Evolutionary conservation across 2,329 filamentous ascomycete species (phyloP), one percentile per base, ranked within the genome.

Genomic region (Alternaria panax): DNA sequence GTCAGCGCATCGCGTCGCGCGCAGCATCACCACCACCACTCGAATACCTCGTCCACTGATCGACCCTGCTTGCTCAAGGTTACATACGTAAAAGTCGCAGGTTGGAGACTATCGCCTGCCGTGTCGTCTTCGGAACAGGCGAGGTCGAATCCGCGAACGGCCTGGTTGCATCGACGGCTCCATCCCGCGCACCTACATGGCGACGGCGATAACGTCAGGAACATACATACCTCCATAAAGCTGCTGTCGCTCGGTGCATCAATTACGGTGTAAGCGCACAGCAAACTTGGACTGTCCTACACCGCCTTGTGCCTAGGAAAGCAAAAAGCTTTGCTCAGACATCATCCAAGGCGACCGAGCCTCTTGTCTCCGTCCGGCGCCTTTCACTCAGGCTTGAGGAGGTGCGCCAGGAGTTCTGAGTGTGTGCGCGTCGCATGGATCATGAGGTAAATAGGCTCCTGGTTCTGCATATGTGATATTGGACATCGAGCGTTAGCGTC

Each of bases 381-480:
- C 56, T 41, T 43, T 32, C 46, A 38, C 34, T n/a, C 43, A 24
- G 22, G 14, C 40, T 11, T 22, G 16, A 42, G 32, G 40, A 36
- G 42, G 18, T 24, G 30, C 20, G 18, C 32, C 30, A 28, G 42
- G 24, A 43, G 24, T 60, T 43, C 30, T 34, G 57, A 41, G 45
- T 51, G 50, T 57, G 55, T 60, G 59, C 42, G 53, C 57, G 52
- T 59, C 60, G 56, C 58, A 51, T 59, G 61, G 60, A 64, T 57
- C 59, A 62, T 67, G 64, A 66, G 60, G 70, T 66, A 64, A 64
- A 59, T 57, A 43, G 64, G 71, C 68, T 55, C 60, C 69, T 70
- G 66, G 56, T 66, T 65, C 67, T 69, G 66, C 61, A 55, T 64
- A 63, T 59, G 59, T 60, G 47, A 60, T 62, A 52, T 59, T 52